A percentile compares a stretch with the other conserved stretches of the same genome.
phyloP scores from a whole-genome alignment of 148 eudicot genomes.

The Silene latifolia region DNA sequence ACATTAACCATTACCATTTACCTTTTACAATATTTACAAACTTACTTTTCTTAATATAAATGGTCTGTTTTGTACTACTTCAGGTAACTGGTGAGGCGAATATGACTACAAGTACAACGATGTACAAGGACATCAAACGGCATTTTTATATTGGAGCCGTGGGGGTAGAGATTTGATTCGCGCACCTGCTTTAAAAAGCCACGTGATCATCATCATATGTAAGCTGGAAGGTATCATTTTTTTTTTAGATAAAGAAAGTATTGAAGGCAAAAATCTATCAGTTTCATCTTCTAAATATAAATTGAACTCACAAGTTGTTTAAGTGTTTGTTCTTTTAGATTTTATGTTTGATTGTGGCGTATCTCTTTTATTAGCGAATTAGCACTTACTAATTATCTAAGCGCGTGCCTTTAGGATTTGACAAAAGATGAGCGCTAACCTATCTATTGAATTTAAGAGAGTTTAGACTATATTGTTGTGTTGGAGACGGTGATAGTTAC shows the following conservation, averaged over 20 bases:
- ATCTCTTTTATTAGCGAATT: neutral
- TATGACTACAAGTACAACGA: conserved; percentile 18
- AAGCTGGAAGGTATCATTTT: conserved; percentile 28
- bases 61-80: neutral
- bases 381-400: neutral
- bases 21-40: no score
- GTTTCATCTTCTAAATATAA: neutral
- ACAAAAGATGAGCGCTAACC: neutral
- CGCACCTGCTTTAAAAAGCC: conserved; percentile 11
- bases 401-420: neutral
- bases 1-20: no score
- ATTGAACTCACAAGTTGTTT: conserved; percentile 13
- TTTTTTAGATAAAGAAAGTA: conserved; percentile 23
- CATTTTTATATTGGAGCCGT: conserved; percentile 3
- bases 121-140: conserved; percentile 2
- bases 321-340: neutral
- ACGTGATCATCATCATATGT: conserved; percentile 14
- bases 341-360: neutral
- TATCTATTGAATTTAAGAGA: no score
- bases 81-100: conserved; percentile 24
- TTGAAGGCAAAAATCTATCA: neutral
- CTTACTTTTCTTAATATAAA: neutral
- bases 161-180: neutral
- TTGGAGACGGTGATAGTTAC: no score
- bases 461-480: no score